Conservation (phyloP, 2,329 filamentous ascomycete genomes). For the Xylariomycetidae sp. region DNA sequence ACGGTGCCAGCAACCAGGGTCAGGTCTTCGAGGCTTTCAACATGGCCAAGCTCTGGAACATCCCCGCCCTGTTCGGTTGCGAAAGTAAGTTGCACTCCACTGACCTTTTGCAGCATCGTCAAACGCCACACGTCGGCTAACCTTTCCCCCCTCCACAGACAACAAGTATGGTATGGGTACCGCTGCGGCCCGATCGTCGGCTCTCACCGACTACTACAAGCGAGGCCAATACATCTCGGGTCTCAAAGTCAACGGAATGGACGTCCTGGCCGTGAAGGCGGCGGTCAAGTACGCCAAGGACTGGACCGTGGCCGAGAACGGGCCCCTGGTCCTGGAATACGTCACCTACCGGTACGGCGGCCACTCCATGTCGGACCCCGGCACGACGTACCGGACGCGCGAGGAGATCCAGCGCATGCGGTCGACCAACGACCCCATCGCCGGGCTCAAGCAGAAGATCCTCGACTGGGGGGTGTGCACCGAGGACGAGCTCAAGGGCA, state of each 20-base stretch:
- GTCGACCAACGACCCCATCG: constrained; percentile 96
- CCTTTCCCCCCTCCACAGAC: constrained; percentile 62
- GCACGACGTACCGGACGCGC: constrained; percentile 97
- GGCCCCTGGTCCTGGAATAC: constrained; percentile 95
- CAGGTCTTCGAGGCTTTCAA: constrained; percentile 99
- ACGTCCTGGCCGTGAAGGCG: constrained; percentile 95
- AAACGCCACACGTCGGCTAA: too few species aligned
- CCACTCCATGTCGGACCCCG: constrained; percentile 99
- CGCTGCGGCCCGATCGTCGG: constrained; percentile 86
- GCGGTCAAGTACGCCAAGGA: constrained; percentile 92
- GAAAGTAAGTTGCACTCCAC: constrained; percentile 85
- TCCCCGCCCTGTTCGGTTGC: constrained; percentile 93
- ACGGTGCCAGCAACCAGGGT: constrained; percentile 97
- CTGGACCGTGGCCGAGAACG: constrained; percentile 77
- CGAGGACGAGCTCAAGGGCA: constrained; percentile 92
- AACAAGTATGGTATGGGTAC: constrained; percentile 99
- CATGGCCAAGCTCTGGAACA: constrained; percentile 99
- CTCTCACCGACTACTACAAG: constrained; percentile 99
- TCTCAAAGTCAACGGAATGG: constrained; percentile 99
- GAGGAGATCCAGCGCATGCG: constrained; percentile 99
- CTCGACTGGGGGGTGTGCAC: constrained; percentile 88
- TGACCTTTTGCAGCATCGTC: too few species aligned
- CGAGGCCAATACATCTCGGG: constrained; percentile 99
- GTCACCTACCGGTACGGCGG: constrained; percentile 99
- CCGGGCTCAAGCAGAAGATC: constrained; percentile 96